A percentile compares a stretch with the other conserved stretches of the same genome.
Evolutionary conservation across 2,329 filamentous ascomycete species (phyloP).

Genomic region (Colletotrichum sp.): DNA sequence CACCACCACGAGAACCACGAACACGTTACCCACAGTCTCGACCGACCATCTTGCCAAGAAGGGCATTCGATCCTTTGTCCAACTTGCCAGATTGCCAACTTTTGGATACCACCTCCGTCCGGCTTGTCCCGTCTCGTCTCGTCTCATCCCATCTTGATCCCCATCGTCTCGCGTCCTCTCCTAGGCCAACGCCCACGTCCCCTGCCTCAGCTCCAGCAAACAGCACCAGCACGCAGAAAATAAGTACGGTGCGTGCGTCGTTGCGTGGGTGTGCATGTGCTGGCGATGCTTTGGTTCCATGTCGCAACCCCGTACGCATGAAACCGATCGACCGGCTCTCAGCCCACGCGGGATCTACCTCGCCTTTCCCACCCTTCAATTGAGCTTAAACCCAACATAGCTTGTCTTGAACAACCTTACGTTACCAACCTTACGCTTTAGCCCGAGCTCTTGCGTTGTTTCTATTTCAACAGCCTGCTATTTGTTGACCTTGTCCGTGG

Average conservation of each 20-base stretch:
- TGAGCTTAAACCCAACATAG: constrained; percentile 14
- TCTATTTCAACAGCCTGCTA: not conserved
- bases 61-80: not conserved
- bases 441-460: not conserved
- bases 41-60: not conserved
- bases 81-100: not conserved
- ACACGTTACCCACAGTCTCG: not conserved
- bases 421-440: not conserved
- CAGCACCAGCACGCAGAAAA: not conserved
- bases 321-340: constrained; percentile 7
- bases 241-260: not conserved
- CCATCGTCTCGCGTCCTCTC: constrained; percentile 7
- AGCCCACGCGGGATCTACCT: constrained; percentile 6
- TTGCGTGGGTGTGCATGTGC: not conserved
- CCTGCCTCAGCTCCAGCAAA: not conserved
- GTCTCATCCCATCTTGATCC: constrained; percentile 13
- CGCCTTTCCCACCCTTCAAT: not conserved
- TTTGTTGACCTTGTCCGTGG: not conserved
- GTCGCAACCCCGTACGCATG: constrained; percentile 16
- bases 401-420: not conserved
- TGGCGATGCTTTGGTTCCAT: constrained; percentile 17
- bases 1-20: not conserved
- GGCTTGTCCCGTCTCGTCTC: constrained; percentile 8
- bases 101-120: not conserved
- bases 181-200: constrained; percentile 1